A percentile compares a stretch with the other conserved stretches of the same genome.
Evolutionary conservation across 2,329 filamentous ascomycete genomes (phyloP).

Genomic region (Claviceps capensis): DNA sequence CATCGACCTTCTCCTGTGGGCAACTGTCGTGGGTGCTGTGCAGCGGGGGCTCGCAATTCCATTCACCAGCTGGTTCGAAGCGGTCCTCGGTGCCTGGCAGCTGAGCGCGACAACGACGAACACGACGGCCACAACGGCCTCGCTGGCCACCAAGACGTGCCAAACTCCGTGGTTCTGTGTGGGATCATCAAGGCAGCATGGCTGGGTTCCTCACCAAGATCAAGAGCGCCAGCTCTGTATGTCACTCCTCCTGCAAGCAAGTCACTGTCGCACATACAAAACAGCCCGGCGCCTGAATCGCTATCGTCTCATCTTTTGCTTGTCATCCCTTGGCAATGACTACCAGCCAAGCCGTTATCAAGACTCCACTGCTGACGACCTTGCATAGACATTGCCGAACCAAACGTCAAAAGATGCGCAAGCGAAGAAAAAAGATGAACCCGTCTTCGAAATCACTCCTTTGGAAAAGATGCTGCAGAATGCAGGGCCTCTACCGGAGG

Average conservation of each 20-base stretch:
- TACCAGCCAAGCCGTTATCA: slow-evolving; percentile 7
- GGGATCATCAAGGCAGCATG: slow-evolving; percentile 24
- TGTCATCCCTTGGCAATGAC: not conserved
- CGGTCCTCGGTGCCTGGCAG: slow-evolving; percentile 1
- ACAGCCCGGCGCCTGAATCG: not conserved
- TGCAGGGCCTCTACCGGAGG: slow-evolving; percentile 64
- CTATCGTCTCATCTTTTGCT: not conserved
- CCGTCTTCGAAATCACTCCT: slow-evolving; percentile 45
- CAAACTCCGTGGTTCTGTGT: not conserved
- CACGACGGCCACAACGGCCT: not conserved
- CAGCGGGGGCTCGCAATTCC: slow-evolving; percentile 19
- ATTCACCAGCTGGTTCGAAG: slow-evolving; percentile 7
- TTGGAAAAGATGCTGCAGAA: slow-evolving; percentile 66
- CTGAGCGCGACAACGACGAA: not conserved
- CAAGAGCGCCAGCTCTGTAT: slow-evolving; percentile 40
- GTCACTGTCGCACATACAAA: not conserved
- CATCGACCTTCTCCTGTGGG: slow-evolving; percentile 17
- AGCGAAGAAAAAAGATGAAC: slow-evolving; percentile 43
- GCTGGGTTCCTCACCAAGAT: slow-evolving; percentile 46
- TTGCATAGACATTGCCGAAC: slow-evolving; percentile 28
- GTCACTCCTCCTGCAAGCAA: slow-evolving; percentile 15
- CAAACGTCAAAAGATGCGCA: slow-evolving; percentile 31
- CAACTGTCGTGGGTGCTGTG: slow-evolving; percentile 20
- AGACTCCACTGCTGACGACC: slow-evolving; percentile 17
- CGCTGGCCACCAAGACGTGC: not conserved